phyloP scores from a whole-genome alignment of 2,329 filamentous ascomycete species.

The Monilinia laxa region DNA sequence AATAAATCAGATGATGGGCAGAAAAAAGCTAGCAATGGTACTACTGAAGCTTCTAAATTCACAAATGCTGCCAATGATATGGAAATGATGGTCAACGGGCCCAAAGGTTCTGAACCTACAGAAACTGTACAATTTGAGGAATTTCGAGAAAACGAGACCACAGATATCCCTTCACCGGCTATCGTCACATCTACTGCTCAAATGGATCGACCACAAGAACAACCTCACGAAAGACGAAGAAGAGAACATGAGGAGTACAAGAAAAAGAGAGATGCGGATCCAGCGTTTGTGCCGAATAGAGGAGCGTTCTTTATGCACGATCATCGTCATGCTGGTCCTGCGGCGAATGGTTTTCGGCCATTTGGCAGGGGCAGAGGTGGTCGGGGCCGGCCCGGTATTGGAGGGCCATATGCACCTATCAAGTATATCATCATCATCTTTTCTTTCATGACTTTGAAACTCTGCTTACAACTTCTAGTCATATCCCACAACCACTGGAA shows the following conservation, averaged over 20 bases:
- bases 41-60: slow-evolving; percentile 43
- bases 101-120: slow-evolving; percentile 36
- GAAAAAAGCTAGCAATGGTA: slow-evolving; percentile 35
- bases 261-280: slow-evolving; percentile 83
- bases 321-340: slow-evolving; percentile 74
- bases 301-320: slow-evolving; percentile 98
- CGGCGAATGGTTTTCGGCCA: slow-evolving; percentile 73
- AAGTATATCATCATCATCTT: slow-evolving; percentile 53
- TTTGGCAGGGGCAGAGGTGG: slow-evolving; percentile 62
- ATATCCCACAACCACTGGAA: slow-evolving; percentile 51
- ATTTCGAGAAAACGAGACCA: slow-evolving; percentile 34
- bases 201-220: slow-evolving; percentile 51
- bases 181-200: slow-evolving; percentile 43
- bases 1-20: slow-evolving; percentile 40
- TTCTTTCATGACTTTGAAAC: slow-evolving; percentile 24
- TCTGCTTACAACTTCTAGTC: slow-evolving; percentile 40
- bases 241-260: slow-evolving; percentile 90
- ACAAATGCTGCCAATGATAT: slow-evolving; percentile 49
- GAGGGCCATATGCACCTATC: slow-evolving; percentile 58
- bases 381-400: slow-evolving; percentile 58
- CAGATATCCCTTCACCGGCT: slow-evolving; percentile 35
- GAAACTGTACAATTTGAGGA: slow-evolving; percentile 40
- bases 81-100: slow-evolving; percentile 58
- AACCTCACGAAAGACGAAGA: slow-evolving; percentile 67
- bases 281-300: slow-evolving; percentile 89